These are phyloP conservation scores for Daedaleopsis sinensis DNA, from an alignment of 768 basidiomycete genomes.

Conservation along the genomic window DNA sequence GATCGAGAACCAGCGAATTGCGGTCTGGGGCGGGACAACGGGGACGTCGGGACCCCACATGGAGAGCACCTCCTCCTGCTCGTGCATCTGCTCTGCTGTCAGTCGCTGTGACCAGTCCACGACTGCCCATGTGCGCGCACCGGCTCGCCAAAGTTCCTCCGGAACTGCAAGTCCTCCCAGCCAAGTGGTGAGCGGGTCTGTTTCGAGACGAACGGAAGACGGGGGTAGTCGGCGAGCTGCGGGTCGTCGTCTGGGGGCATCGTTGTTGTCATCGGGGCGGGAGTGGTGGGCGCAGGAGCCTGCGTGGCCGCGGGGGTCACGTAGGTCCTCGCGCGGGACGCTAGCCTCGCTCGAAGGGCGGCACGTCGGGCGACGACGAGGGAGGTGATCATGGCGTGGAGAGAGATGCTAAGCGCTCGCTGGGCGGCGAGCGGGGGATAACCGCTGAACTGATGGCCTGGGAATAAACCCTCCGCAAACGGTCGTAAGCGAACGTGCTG, in stretches of 20 bases:
- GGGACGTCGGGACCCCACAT: constrained; percentile 90
- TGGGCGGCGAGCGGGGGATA: too few relatives aligned
- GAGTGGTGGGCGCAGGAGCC: constrained; percentile 22
- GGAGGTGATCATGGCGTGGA: constrained; percentile 36
- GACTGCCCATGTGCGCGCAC: constrained; percentile 42
- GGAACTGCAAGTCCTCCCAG: constrained; percentile 77
- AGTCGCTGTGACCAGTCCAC: background rate
- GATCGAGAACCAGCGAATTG: constrained; percentile 65
- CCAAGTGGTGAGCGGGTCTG: constrained; percentile 65
- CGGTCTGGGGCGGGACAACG: constrained; percentile 57
- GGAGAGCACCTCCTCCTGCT: constrained; percentile 77
- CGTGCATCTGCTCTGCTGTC: constrained; percentile 59
- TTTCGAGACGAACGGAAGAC: constrained; percentile 66
- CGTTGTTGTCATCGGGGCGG: constrained; percentile 21
- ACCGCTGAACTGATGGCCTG: too few relatives aligned
- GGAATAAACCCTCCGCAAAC: too few relatives aligned
- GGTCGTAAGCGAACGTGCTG: too few relatives aligned
- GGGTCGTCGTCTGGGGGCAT: constrained; percentile 52
- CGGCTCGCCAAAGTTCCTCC: constrained; percentile 81
- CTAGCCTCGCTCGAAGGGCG: constrained; percentile 24
- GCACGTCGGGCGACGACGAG: constrained; percentile 43
- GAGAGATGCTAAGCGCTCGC: background rate
- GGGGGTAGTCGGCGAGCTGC: constrained; percentile 73
- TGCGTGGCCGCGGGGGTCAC: constrained; percentile 29
- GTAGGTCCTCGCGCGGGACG: constrained; percentile 24